Percentiles rank a stretch among this genome's conserved stretches.
Conservation (phyloP, 495 filamentous ascomycete species). For the Talaromyces borbonicus region DNA sequence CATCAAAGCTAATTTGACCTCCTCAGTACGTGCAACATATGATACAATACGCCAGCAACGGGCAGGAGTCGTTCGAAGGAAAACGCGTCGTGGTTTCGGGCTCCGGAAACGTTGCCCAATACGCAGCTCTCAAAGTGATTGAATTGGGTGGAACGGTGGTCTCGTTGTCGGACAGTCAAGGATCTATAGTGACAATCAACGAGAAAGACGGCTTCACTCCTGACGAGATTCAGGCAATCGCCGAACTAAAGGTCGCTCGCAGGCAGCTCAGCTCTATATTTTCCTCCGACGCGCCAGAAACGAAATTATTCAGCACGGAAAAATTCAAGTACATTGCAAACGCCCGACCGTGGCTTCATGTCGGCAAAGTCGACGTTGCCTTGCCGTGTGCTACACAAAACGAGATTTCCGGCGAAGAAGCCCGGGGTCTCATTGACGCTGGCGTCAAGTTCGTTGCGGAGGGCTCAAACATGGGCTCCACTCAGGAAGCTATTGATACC, state of each 20-base stretch:
- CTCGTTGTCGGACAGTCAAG: conserved; percentile 90
- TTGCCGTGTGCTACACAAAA: conserved; percentile 95
- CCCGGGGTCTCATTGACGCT: conserved; percentile 62
- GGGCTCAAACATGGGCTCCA: conserved; percentile 98
- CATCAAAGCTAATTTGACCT: not conserved
- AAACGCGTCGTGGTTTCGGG: conserved; percentile 95
- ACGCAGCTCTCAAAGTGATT: conserved; percentile 91
- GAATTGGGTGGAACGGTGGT: conserved; percentile 90
- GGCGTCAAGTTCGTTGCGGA: conserved; percentile 87
- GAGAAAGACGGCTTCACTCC: conserved; percentile 54
- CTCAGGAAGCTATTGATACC: conserved; percentile 85
- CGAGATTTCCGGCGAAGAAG: conserved; percentile 87
- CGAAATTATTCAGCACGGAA: conserved; percentile 32
- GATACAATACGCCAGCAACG: conserved; percentile 72
- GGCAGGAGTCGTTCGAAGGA: conserved; percentile 77
- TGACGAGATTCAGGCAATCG: conserved; percentile 68
- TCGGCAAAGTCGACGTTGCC: conserved; percentile 80
- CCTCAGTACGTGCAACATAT: conserved; percentile 79
- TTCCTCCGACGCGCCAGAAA: conserved; percentile 11
- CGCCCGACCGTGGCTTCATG: conserved; percentile 83
- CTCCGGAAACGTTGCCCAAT: conserved; percentile 97
- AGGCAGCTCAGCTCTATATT: conserved; percentile 62
- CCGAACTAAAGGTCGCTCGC: conserved; percentile 75
- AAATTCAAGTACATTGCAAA: conserved; percentile 84
- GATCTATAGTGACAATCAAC: conserved; percentile 62